Conservation (phyloP, 2,329 filamentous ascomycete genomes). For the Thermomyces lanuginosus region DNA sequence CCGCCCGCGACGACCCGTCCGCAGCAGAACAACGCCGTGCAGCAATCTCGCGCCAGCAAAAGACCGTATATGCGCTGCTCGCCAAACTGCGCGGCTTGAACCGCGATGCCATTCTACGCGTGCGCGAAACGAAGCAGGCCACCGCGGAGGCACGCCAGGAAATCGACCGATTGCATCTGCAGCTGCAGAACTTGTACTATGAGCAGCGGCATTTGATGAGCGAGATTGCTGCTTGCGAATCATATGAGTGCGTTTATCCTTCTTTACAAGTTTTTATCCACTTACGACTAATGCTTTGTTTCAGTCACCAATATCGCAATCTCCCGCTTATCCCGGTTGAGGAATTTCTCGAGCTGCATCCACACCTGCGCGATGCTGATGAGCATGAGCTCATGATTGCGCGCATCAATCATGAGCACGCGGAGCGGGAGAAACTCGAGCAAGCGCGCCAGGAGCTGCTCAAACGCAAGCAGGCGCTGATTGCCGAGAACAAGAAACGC, state of each 20-base stretch:
- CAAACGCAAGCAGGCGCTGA: slow-evolving; percentile 53
- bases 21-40: slow-evolving; percentile 35
- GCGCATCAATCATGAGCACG: slow-evolving; percentile 78
- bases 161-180: slow-evolving; percentile 78
- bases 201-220: slow-evolving; percentile 81
- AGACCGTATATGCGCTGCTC: slow-evolving; percentile 61
- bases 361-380: slow-evolving; percentile 54
- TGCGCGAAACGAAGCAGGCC: slow-evolving; percentile 68
- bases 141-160: slow-evolving; percentile 80
- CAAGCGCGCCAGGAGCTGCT: slow-evolving; percentile 63
- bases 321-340: slow-evolving; percentile 72
- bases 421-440: slow-evolving; percentile 70
- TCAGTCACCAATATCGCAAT: slow-evolving; percentile 61
- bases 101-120: slow-evolving; percentile 61
- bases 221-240: slow-evolving; percentile 80
- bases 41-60: slow-evolving; percentile 58
- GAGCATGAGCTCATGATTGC: slow-evolving; percentile 76
- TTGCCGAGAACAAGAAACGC: slow-evolving; percentile 71
- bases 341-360: slow-evolving; percentile 61
- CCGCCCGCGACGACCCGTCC: slow-evolving; percentile 15
- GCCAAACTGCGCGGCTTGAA: slow-evolving; percentile 69
- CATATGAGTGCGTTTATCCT: slow-evolving; percentile 58
- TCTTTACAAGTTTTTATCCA: not conserved
- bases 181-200: slow-evolving; percentile 91
- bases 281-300: slow-evolving; percentile 5